Conservation (phyloP, 805 yeast species). For the Saccharomycopsis javanensis region DNA sequence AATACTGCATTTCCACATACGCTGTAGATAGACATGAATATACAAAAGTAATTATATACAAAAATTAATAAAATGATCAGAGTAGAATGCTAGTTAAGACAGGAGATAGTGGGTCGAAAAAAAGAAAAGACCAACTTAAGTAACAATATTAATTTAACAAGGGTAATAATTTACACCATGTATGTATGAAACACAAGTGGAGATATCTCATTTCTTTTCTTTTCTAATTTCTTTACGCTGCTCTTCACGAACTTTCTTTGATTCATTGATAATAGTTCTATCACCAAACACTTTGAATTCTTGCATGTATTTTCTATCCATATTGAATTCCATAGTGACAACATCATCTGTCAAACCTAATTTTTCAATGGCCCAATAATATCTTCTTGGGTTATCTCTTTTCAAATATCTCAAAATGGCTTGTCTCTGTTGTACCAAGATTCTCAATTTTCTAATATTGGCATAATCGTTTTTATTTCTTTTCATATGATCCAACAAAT, state of each 20-base stretch:
- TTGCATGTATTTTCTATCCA: slow-evolving; percentile 71
- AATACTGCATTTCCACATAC: neutral
- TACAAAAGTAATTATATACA: neutral
- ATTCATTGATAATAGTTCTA: slow-evolving; percentile 48
- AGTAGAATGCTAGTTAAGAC: too few relatives aligned
- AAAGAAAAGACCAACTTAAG: too few relatives aligned
- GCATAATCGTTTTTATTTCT: slow-evolving; percentile 62
- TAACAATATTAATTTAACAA: neutral
- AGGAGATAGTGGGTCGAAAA: too few relatives aligned
- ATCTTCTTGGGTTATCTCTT: slow-evolving; percentile 67
- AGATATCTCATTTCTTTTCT: slow-evolving; percentile 29
- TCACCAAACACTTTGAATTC: slow-evolving; percentile 74
- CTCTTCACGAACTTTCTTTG: slow-evolving; percentile 38
- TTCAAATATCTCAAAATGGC: slow-evolving; percentile 73
- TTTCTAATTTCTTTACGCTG: slow-evolving; percentile 38
- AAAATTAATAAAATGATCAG: neutral
- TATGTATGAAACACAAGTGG: neutral
- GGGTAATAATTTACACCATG: neutral
- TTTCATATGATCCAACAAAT: slow-evolving; percentile 62
- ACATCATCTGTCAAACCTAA: slow-evolving; percentile 79
- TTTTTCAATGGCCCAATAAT: slow-evolving; percentile 78
- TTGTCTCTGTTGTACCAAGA: slow-evolving; percentile 85
- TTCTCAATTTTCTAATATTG: slow-evolving; percentile 62
- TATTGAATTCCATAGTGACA: slow-evolving; percentile 68
- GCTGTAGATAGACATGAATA: neutral